phyloP scores from a whole-genome alignment of 768 basidiomycete species.

The Mycena albidolilacea region DNA sequence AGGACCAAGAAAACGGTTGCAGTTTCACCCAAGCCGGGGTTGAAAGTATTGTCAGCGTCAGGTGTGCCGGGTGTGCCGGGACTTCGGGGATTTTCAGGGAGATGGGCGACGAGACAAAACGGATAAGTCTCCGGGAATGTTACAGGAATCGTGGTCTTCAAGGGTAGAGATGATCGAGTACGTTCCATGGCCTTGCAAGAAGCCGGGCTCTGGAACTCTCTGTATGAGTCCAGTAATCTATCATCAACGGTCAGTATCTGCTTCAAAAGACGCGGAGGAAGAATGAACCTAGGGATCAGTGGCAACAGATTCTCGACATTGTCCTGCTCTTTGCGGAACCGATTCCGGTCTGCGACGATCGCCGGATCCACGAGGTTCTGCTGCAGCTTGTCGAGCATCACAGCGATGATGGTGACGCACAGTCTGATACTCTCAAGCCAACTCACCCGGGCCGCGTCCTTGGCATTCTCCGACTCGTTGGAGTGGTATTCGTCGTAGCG shows the following conservation, averaged over 20 bases:
- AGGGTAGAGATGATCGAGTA: conserved; percentile 70
- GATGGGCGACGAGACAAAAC: conserved; percentile 81
- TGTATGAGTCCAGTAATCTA: conserved; percentile 90
- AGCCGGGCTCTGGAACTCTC: conserved; percentile 80
- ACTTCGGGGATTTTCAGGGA: conserved; percentile 69
- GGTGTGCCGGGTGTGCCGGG: conserved; percentile 56
- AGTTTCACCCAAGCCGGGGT: conserved; percentile 86
- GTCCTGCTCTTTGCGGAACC: conserved; percentile 87
- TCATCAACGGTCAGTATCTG: conserved; percentile 24
- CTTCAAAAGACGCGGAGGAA: background rate
- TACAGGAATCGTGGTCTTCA: conserved; percentile 74
- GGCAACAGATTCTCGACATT: conserved; percentile 90
- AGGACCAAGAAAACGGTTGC: conserved; percentile 89
- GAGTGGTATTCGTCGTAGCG: conserved; percentile 87
- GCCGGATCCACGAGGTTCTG: conserved; percentile 80
- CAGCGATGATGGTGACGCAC: conserved; percentile 88
- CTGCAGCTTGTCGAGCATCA: conserved; percentile 93
- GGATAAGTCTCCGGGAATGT: conserved; percentile 97
- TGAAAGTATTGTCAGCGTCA: conserved; percentile 71
- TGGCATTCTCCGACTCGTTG: conserved; percentile 75
- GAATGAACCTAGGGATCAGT: conserved; percentile 83
- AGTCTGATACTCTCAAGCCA: conserved; percentile 95
- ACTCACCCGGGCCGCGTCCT: conserved; percentile 82
- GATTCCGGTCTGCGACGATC: conserved; percentile 71
- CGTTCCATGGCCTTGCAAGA: conserved; percentile 81